Percentiles rank a stretch among this genome's conserved stretches.
Evolutionary conservation across 176 grass and related monocot genomes (phyloP).

Genomic region (Cenchrus fungigraminus): DNA sequence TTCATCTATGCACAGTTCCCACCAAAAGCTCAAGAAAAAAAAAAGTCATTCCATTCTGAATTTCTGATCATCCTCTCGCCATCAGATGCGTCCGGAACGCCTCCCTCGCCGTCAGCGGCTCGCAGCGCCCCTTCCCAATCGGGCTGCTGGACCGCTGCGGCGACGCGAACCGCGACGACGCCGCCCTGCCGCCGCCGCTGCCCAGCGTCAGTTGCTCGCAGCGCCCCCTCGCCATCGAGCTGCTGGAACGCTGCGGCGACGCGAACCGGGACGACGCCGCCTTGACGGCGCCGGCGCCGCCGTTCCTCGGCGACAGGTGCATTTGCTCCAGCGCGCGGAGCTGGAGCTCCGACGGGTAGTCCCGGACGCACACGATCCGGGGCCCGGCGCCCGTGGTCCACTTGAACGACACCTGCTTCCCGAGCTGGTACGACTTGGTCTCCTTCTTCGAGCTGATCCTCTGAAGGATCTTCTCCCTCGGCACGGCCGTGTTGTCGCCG

Average conservation of each 20-base stretch:
- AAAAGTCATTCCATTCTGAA: neutral
- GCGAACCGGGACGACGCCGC: slow-evolving; percentile 47
- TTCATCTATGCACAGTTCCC: slow-evolving; percentile 33
- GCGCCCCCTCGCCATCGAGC: slow-evolving; percentile 49
- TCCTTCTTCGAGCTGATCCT: slow-evolving; percentile 83
- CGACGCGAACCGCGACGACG: slow-evolving; percentile 54
- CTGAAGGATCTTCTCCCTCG: slow-evolving; percentile 67
- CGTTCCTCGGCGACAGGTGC: slow-evolving; percentile 67
- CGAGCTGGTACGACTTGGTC: slow-evolving; percentile 71
- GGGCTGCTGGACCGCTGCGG: slow-evolving; percentile 52
- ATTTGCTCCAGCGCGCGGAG: slow-evolving; percentile 71
- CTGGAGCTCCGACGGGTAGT: slow-evolving; percentile 90
- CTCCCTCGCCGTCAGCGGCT: slow-evolving; percentile 46
- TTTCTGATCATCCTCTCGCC: slow-evolving; percentile 33
- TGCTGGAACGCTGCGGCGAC: slow-evolving; percentile 47
- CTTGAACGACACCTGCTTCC: slow-evolving; percentile 83
- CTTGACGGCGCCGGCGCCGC: slow-evolving; percentile 28
- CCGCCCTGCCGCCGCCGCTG: slow-evolving; percentile 40
- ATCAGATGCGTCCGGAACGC: slow-evolving; percentile 52
- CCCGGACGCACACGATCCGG: slow-evolving; percentile 89
- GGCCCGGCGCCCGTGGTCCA: slow-evolving; percentile 94
- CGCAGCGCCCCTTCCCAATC: slow-evolving; percentile 48
- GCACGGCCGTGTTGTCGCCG: slow-evolving; percentile 27
- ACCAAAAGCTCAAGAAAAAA: neutral
- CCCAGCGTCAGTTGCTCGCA: slow-evolving; percentile 62